A percentile compares a stretch with the other conserved stretches of the same genome.
These are phyloP conservation scores for Castanospermum australe DNA, from an alignment of 306 rosid species.

Conservation along the genomic window DNA sequence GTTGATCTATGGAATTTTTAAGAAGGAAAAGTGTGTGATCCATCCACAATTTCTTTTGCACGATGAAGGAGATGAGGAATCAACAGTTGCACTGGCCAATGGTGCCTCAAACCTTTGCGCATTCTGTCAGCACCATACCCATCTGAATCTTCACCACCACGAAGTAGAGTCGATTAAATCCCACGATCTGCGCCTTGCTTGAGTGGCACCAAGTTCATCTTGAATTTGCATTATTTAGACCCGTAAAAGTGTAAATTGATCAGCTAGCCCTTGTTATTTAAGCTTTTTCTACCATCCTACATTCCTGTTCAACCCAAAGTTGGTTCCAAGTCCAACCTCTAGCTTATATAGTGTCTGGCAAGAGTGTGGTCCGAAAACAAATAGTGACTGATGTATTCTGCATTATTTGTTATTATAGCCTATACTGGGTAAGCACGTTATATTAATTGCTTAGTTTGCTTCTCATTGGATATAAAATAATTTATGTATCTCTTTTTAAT, in stretches of 20 bases:
- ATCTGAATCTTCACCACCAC: conserved; percentile 38
- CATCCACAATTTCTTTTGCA: conserved; percentile 62
- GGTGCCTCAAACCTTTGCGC: conserved; percentile 60
- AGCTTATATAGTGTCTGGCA: conserved; percentile 2
- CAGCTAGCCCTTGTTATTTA: conserved; percentile 16
- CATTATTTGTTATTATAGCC: conserved; percentile 6
- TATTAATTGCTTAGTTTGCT: no score
- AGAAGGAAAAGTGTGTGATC: conserved; percentile 58
- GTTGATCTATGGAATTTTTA: conserved; percentile 22
- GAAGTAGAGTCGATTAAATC: conserved; percentile 26
- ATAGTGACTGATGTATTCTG: neutral
- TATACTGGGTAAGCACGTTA: conserved; percentile 6
- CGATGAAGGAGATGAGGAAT: conserved; percentile 51
- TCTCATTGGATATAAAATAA: no score
- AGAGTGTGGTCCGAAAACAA: conserved; percentile 17
- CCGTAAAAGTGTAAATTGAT: conserved; percentile 23
- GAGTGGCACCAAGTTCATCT: neutral
- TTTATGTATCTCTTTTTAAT: no score
- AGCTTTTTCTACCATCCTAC: conserved; percentile 13
- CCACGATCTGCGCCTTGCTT: conserved; percentile 59
- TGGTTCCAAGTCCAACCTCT: conserved; percentile 11
- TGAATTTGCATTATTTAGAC: neutral
- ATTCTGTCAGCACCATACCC: conserved; percentile 46
- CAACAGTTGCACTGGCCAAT: conserved; percentile 50
- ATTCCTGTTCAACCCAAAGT: neutral